Conservation (phyloP, 176 grass and related monocot species). For the Musa troglodytarum region DNA sequence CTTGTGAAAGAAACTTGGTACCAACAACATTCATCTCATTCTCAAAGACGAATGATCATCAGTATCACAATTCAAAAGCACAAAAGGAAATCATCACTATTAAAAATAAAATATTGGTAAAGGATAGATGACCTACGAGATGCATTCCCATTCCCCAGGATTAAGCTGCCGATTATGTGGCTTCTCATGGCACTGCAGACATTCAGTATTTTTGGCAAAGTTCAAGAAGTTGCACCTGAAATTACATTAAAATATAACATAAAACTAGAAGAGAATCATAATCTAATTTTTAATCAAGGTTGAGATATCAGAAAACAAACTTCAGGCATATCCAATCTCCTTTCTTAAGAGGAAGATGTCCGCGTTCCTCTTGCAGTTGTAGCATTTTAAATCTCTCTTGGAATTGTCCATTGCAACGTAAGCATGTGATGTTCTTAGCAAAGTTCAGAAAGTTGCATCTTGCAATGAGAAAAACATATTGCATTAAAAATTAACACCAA, state of each 20-base stretch:
- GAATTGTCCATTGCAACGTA: constrained; percentile 73
- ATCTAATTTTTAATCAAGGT: neutral
- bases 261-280: constrained; percentile 8
- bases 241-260: constrained; percentile 23
- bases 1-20: too few species aligned
- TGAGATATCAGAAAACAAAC: constrained; percentile 24
- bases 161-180: constrained; percentile 58
- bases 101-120: neutral
- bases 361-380: constrained; percentile 39
- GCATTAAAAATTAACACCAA: neutral
- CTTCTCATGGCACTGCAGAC: constrained; percentile 84
- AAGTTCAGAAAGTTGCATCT: constrained; percentile 98
- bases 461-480: constrained; percentile 14
- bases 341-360: constrained; percentile 39
- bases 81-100: neutral
- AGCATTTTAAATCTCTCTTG: constrained; percentile 50
- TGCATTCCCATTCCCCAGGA: constrained; percentile 87
- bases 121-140: constrained; percentile 41
- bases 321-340: constrained; percentile 95
- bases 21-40: neutral
- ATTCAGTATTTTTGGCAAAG: constrained; percentile 93
- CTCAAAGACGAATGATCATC: neutral
- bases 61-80: neutral
- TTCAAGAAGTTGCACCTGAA: constrained; percentile 93
- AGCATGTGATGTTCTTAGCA: constrained; percentile 87